These are phyloP conservation scores for Russula sp. DNA, from an alignment of 768 basidiomycete species.

Conservation along the genomic window DNA sequence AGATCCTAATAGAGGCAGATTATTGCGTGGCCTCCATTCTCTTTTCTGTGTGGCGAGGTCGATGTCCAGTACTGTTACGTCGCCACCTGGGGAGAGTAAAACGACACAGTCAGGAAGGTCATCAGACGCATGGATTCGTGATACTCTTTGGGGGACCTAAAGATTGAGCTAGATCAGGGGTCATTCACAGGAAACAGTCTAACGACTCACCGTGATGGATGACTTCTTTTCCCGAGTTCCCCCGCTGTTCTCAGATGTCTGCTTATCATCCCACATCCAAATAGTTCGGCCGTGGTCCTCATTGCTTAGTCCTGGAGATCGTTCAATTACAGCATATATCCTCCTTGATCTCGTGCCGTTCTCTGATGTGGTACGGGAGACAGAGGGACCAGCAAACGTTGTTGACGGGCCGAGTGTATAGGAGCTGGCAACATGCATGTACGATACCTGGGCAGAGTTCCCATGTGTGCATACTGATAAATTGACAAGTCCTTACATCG, in stretches of 20 bases:
- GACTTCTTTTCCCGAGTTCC: constrained; percentile 37
- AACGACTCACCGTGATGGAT: constrained; percentile 33
- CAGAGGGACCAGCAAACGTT: constrained; percentile 20
- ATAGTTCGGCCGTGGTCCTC: constrained; percentile 17
- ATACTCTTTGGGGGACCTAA: constrained; percentile 40
- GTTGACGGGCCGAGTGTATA: constrained; percentile 22
- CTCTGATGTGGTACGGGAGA: constrained; percentile 9
- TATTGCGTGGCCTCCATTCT: constrained; percentile 19
- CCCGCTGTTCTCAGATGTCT: constrained; percentile 28
- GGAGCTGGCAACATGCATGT: constrained; percentile 15
- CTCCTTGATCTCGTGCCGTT: constrained; percentile 13
- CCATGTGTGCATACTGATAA: neutral
- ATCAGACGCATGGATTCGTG: constrained; percentile 32
- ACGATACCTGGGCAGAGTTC: constrained; percentile 7
- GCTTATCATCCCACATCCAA: constrained; percentile 22
- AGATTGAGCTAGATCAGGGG: neutral
- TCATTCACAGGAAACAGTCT: constrained; percentile 7
- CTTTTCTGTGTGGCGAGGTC: constrained; percentile 27
- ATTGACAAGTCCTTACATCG: constrained; percentile 43
- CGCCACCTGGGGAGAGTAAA: constrained; percentile 30
- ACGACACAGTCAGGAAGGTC: constrained; percentile 27
- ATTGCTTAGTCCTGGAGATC: neutral
- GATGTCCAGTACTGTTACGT: constrained; percentile 28
- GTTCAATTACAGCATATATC: constrained; percentile 16
- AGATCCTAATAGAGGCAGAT: constrained; percentile 28